Evolutionary conservation across 371 early-diverging fungal genomes (phyloP).

Genomic region (Batkoa obscura): DNA sequence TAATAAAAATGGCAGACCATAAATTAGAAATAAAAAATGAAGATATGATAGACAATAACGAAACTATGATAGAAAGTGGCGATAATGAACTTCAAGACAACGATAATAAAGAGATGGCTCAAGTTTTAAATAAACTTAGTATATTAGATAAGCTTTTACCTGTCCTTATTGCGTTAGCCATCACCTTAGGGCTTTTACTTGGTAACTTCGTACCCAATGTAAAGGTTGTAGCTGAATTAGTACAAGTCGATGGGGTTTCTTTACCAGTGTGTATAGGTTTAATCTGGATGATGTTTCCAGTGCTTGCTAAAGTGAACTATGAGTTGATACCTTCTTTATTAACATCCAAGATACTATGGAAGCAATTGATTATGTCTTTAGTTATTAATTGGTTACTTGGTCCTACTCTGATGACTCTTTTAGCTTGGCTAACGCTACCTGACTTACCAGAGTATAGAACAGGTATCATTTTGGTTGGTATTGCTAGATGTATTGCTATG

Average conservation of each 20-base stretch:
- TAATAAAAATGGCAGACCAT: too few species aligned
- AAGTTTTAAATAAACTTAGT: constrained; percentile 7
- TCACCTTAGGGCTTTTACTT: constrained; percentile 45
- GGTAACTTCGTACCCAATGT: constrained; percentile 42
- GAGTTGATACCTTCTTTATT: constrained; percentile 23
- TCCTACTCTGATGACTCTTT: constrained; percentile 43
- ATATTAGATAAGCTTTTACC: constrained; percentile 27
- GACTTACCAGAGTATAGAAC: constrained; percentile 45
- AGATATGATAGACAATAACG: too few species aligned
- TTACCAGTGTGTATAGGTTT: constrained; percentile 44
- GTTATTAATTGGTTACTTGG: constrained; percentile 6
- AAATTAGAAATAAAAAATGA: too few species aligned
- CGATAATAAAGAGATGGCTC: too few species aligned
- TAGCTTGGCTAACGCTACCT: constrained; percentile 51
- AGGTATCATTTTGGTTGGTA: constrained; percentile 54
- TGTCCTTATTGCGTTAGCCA: constrained; percentile 31
- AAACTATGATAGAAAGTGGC: too few species aligned
- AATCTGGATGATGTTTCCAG: constrained; percentile 53
- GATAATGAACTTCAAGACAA: too few species aligned
- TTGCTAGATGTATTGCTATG: constrained; percentile 53
- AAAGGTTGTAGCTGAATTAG: constrained; percentile 23
- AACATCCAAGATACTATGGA: constrained; percentile 10
- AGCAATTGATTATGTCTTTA: background rate
- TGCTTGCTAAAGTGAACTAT: constrained; percentile 44
- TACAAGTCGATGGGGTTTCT: constrained; percentile 39